Base-by-base conservation (phyloP, 1,284 basidiomycete genomes). In the Fistulinella staudtii region DNA sequence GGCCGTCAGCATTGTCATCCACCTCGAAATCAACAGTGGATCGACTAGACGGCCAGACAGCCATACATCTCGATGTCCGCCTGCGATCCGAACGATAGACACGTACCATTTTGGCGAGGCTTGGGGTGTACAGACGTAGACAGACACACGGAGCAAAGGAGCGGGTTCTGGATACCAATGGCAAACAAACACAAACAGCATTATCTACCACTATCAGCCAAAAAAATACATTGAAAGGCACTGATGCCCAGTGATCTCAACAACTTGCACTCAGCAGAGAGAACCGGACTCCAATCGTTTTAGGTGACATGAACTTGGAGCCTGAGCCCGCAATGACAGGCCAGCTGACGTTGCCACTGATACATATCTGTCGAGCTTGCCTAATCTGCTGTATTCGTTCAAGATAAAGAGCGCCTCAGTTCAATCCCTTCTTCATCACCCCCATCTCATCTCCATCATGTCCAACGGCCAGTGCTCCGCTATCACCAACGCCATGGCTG, bases 401-500 rank as follows among this genome's bases (percentile, higher is more conserved):
- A 33, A 30, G 41, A 58, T 58, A 57, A 56, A 40, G 55, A 33
- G 44, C 11, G 31, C 23, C 34, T 36, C 23, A 23, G 21, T n/a
- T 34, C 36, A 23, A 18, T 17, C 8, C 15, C 14, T 17, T 33
- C 28, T 42, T 24, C 46, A 53, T 38, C 42, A 72, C 70, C 66
- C 66, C 67, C 41, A 68, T 64, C 5, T n/a, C 31, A 53, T 67
- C 72, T 57, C 70, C 75, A 49, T 41, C 47, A 61, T 59, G 46
- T 13, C 49, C 38, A 18, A 42, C 6, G 14, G 38, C 29, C 73
- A 74, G 56, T 86, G 83, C 63, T 53, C 72, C 54, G 81, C 80
- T 41, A 68, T 86, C 53, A 67, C 69, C 51, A 66, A 66, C 35
- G 83, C 81, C 5, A 72, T 77, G 67, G 45, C 57, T 2, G 66